Evolutionary conservation across 2,329 filamentous ascomycete species (phyloP).

Genomic region (Colletotrichum sublineola): DNA sequence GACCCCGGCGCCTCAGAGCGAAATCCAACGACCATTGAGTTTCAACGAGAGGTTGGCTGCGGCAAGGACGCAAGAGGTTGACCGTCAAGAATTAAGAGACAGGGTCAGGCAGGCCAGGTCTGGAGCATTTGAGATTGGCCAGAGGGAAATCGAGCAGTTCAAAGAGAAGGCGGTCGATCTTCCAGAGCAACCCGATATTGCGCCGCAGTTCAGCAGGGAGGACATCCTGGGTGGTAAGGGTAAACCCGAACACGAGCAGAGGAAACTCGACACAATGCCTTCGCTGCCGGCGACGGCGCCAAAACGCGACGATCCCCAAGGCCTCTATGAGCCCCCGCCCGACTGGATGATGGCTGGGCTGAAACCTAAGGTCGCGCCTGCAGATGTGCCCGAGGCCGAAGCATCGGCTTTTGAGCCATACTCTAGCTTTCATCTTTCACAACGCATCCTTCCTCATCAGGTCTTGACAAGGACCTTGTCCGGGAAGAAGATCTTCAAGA

Average conservation of each 20-base stretch:
- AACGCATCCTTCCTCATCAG: conserved; percentile 84
- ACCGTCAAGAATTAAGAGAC: conserved; percentile 63
- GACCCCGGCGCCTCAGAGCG: conserved; percentile 50
- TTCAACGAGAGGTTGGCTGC: conserved; percentile 91
- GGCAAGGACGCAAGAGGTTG: conserved; percentile 69
- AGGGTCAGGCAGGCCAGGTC: conserved; percentile 67
- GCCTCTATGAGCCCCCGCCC: conserved; percentile 34
- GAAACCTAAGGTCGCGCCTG: conserved; percentile 46
- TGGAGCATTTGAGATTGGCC: conserved; percentile 68
- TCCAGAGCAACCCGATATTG: conserved; percentile 59
- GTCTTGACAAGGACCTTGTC: conserved; percentile 83
- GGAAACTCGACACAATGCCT: conserved; percentile 8
- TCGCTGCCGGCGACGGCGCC: conserved; percentile 16
- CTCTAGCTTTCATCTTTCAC: conserved; percentile 86
- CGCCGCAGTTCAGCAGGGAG: conserved; percentile 72
- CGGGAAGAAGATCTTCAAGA: conserved; percentile 80
- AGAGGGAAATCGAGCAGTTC: conserved; percentile 71
- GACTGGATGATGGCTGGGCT: conserved; percentile 32
- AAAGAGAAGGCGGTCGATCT: conserved; percentile 70
- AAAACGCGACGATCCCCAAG: conserved; percentile 24
- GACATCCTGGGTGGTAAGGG: conserved; percentile 65
- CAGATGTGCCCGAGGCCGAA: conserved; percentile 59
- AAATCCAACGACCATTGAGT: conserved; percentile 60
- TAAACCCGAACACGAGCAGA: conserved; percentile 38
- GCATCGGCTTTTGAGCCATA: conserved; percentile 84